A percentile compares a stretch with the other conserved stretches of the same genome.
These are phyloP conservation scores for Suhomyces atakaporum DNA, from an alignment of 1,139 yeast genomes.

Conservation along the genomic window DNA sequence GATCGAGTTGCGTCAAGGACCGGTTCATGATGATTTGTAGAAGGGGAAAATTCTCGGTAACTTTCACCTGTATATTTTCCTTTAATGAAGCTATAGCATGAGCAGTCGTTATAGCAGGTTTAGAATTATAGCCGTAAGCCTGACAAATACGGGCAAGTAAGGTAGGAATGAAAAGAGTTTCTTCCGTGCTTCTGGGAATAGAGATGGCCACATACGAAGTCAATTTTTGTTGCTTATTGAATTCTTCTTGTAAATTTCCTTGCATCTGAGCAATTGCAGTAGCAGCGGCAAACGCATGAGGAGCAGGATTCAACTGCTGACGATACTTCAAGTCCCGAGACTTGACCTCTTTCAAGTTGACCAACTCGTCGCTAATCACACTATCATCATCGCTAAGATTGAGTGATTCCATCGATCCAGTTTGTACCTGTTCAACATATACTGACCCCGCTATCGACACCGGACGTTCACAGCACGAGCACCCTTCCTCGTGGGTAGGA, in stretches of 20 bases:
- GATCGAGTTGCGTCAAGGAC: conserved; percentile 26
- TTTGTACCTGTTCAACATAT: conserved; percentile 12
- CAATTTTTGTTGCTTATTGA: conserved; percentile 51
- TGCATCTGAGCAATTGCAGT: conserved; percentile 63
- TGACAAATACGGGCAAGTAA: conserved; percentile 67
- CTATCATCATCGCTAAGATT: conserved; percentile 53
- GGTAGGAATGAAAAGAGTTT: conserved; percentile 71
- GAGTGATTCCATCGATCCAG: conserved; percentile 35
- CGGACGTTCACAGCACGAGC: conserved; percentile 59
- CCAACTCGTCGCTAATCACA: conserved; percentile 33
- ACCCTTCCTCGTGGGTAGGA: conserved; percentile 51
- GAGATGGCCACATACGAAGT: conserved; percentile 72
- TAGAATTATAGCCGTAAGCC: conserved; percentile 68
- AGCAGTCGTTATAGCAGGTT: conserved; percentile 67
- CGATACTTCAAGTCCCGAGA: conserved; percentile 17
- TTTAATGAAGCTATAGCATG: conserved; percentile 69
- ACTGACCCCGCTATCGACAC: conserved; percentile 51
- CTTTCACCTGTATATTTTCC: conserved; percentile 33
- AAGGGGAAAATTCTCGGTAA: conserved; percentile 19
- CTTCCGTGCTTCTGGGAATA: conserved; percentile 76
- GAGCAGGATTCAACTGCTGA: conserved; percentile 66
- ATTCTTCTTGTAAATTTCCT: conserved; percentile 27
- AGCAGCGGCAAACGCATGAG: conserved; percentile 76
- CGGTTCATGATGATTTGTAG: conserved; percentile 33
- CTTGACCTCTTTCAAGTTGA: background rate